These are phyloP conservation scores for Blastocystis sp. DNA, from an alignment of 352 stramenopile genomes.

Conservation along the genomic window DNA sequence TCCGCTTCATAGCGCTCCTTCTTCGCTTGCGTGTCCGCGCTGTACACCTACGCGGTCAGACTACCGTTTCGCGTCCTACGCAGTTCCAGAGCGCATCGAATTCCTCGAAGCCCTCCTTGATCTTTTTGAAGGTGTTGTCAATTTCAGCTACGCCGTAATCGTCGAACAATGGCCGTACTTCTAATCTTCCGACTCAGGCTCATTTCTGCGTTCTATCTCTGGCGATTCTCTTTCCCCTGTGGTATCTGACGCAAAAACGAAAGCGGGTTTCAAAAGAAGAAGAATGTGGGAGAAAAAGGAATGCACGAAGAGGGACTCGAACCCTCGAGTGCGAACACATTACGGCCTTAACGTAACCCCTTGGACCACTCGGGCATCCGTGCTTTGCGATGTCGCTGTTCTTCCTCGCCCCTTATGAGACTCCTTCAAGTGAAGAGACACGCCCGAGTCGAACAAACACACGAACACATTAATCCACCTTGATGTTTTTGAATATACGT, in stretches of 20 bases:
- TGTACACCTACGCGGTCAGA: constrained; percentile 36
- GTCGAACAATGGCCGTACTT: neutral
- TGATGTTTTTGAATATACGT: constrained; percentile 92
- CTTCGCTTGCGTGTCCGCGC: constrained; percentile 32
- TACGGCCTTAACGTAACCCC: neutral
- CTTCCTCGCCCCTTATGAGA: neutral
- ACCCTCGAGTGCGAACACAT: neutral
- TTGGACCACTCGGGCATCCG: neutral
- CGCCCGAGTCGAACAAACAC: neutral
- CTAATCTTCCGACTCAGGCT: constrained; percentile 52
- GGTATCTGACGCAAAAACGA: too few species aligned
- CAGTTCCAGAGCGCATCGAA: constrained; percentile 65
- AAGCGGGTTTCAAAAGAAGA: too few species aligned
- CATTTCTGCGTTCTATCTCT: neutral
- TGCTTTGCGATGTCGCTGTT: neutral
- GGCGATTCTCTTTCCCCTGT: too few species aligned
- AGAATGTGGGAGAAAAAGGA: neutral
- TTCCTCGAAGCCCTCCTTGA: constrained; percentile 64
- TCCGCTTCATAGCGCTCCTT: constrained; percentile 68
- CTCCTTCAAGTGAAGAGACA: too few species aligned
- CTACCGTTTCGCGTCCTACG: neutral
- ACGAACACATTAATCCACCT: constrained; percentile 87
- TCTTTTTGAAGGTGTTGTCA: constrained; percentile 69
- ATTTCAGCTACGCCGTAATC: constrained; percentile 20
- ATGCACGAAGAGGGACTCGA: neutral